A percentile compares a stretch with the other conserved stretches of the same genome.
These are phyloP conservation scores for Neostapfia colusana DNA, from an alignment of 176 grass and related monocot species.

Conservation along the genomic window DNA sequence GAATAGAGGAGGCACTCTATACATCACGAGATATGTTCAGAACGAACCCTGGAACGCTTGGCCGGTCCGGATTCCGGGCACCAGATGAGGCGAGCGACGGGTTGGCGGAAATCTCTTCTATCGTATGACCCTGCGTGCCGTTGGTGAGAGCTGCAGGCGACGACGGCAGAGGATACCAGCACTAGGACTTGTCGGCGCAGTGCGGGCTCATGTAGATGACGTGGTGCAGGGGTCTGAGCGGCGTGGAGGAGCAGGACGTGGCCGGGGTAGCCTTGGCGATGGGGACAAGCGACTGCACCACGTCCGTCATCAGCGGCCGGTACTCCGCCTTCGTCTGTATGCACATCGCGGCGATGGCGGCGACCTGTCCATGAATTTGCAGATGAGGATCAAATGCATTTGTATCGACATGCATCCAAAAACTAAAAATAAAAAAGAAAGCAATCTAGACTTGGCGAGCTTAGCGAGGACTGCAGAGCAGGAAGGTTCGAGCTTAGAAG, in stretches of 20 bases:
- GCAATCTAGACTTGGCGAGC: not conserved
- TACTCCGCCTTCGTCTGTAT: conserved; percentile 90
- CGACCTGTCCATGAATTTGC: conserved; percentile 46
- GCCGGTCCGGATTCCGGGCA: not conserved
- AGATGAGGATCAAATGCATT: not conserved
- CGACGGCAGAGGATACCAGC: not conserved
- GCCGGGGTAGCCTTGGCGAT: conserved; percentile 57
- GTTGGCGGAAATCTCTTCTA: not conserved
- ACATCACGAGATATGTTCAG: not conserved
- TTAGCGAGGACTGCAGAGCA: not conserved
- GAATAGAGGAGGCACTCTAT: not conserved
- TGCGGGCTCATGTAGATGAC: conserved; percentile 31
- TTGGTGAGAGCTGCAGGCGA: not conserved
- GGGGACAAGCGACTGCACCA: conserved; percentile 95
- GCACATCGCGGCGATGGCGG: conserved; percentile 92
- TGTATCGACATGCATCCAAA: not conserved
- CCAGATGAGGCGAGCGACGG: not conserved
- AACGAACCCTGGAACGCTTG: not conserved
- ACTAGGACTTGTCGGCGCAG: not conserved
- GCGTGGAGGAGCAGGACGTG: conserved; percentile 54
- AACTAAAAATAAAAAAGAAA: not conserved
- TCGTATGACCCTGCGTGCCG: not conserved
- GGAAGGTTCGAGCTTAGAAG: not conserved
- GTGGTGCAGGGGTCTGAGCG: conserved; percentile 43
- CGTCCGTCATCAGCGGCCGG: conserved; percentile 95